These are phyloP conservation scores for Aegilops umbellulata DNA, from an alignment of 176 grass and related monocot species.

Conservation along the genomic window DNA sequence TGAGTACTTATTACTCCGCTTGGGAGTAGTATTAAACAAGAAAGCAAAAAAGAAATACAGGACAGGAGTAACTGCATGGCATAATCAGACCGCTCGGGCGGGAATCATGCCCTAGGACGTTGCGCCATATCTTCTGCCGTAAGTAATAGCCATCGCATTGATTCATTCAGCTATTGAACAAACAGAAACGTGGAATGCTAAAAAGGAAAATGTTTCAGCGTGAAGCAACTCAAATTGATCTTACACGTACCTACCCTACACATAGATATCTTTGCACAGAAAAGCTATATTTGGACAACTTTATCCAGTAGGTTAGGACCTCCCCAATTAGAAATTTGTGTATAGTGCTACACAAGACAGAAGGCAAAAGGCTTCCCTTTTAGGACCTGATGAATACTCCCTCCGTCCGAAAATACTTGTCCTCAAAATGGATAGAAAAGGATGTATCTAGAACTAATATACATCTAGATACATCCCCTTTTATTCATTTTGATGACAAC, in stretches of 20 bases:
- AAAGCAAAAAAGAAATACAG: not conserved
- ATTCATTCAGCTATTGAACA: not conserved
- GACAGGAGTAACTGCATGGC: not conserved
- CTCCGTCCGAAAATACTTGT: too few species aligned
- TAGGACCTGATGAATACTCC: not conserved
- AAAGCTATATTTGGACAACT: slow-evolving; percentile 16
- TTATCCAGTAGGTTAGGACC: slow-evolving; percentile 10
- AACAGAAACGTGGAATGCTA: not conserved
- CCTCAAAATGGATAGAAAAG: too few species aligned
- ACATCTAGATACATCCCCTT: too few species aligned
- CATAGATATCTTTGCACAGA: not conserved
- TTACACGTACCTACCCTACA: slow-evolving; percentile 21
- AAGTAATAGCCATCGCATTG: not conserved
- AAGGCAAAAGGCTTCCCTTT: slow-evolving; percentile 13
- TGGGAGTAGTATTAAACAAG: not conserved
- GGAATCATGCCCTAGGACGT: too few species aligned
- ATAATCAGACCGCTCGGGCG: not conserved
- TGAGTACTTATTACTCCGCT: not conserved
- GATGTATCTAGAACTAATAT: too few species aligned
- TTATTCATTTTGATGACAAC: too few species aligned
- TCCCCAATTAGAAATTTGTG: not conserved
- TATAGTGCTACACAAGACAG: not conserved
- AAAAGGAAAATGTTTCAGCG: not conserved
- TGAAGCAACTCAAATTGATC: slow-evolving; percentile 18
- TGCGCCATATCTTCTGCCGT: not conserved